A percentile compares a stretch with the other conserved stretches of the same genome.
Conservation (phyloP, 441 rosid species). For the Pelargonium citronellum region DNA sequence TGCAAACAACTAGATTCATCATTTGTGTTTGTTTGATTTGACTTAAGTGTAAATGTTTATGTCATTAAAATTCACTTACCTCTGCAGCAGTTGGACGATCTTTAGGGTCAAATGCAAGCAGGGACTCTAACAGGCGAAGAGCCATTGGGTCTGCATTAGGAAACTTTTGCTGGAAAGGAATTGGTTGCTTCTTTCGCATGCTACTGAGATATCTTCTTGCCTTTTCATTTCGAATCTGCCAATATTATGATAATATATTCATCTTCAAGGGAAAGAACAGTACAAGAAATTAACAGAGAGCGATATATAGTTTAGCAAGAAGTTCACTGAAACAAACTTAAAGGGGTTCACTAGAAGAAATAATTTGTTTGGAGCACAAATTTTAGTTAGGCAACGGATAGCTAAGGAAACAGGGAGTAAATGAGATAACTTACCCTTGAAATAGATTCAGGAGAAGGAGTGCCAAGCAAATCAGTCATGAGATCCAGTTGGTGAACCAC, state of each 20-base stretch:
- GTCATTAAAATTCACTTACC: constrained; percentile 30
- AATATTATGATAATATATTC: constrained; percentile 19
- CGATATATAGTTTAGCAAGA: not conserved
- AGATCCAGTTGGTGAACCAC: constrained; percentile 97
- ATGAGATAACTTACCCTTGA: constrained; percentile 51
- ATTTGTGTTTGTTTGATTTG: not conserved
- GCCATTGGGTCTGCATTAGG: constrained; percentile 86
- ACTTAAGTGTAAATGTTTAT: too few species aligned
- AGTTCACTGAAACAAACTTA: not conserved
- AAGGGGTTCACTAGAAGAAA: not conserved
- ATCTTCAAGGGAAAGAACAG: constrained; percentile 3
- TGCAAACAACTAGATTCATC: constrained; percentile 28
- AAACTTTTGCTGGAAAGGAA: constrained; percentile 78
- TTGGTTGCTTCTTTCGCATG: constrained; percentile 84
- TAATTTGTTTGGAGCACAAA: constrained; percentile 2
- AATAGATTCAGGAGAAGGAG: constrained; percentile 75
- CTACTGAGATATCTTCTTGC: constrained; percentile 94
- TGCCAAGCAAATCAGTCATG: constrained; percentile 95
- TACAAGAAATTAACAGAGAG: constrained; percentile 4
- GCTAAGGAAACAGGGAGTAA: not conserved
- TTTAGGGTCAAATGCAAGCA: constrained; percentile 98
- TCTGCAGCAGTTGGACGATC: constrained; percentile 94
- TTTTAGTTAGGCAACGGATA: not conserved
- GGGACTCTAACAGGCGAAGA: constrained; percentile 61
- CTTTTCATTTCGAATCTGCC: constrained; percentile 93